These are phyloP conservation scores for Kodamaea fukazawae DNA, from an alignment of 805 yeast genomes.

Conservation along the genomic window DNA sequence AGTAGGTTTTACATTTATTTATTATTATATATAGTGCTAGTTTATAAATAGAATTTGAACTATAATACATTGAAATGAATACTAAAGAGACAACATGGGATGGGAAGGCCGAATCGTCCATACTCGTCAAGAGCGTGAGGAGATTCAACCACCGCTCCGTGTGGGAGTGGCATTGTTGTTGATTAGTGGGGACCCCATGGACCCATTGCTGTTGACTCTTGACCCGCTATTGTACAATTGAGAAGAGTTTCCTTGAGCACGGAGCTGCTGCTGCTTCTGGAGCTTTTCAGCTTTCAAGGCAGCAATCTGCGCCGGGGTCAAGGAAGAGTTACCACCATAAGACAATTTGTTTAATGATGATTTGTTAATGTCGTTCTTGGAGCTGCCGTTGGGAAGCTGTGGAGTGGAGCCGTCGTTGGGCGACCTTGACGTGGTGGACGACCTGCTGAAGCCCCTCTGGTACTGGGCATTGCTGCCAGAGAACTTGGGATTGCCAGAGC, in stretches of 20 bases:
- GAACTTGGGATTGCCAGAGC: not conserved
- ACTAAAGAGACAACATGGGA: not conserved
- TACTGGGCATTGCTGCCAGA: conserved; percentile 1
- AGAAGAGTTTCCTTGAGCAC: conserved; percentile 6
- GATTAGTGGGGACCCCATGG: not conserved
- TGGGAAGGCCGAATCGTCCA: no score
- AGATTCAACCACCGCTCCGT: no score
- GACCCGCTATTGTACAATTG: conserved; percentile 10
- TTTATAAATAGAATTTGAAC: not conserved
- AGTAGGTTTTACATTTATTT: not conserved
- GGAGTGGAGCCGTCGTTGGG: not conserved
- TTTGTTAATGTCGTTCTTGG: no score
- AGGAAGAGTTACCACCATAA: not conserved
- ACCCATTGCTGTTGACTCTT: conserved; percentile 2
- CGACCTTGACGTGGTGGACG: no score
- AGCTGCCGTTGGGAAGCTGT: not conserved
- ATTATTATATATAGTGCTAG: not conserved
- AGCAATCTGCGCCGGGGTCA: conserved; percentile 7
- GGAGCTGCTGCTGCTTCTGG: conserved; percentile 7
- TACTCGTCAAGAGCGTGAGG: conserved; percentile 2
- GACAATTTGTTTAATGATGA: no score
- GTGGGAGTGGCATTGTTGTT: no score
- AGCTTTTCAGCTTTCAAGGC: conserved; percentile 7
- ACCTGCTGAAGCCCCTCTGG: conserved; percentile 1
- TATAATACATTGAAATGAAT: conserved; percentile 3